Evolutionary conservation across 2,329 filamentous ascomycete species (phyloP), one percentile per base, ranked within the genome.

Genomic region (Claviceps fusiformis): DNA sequence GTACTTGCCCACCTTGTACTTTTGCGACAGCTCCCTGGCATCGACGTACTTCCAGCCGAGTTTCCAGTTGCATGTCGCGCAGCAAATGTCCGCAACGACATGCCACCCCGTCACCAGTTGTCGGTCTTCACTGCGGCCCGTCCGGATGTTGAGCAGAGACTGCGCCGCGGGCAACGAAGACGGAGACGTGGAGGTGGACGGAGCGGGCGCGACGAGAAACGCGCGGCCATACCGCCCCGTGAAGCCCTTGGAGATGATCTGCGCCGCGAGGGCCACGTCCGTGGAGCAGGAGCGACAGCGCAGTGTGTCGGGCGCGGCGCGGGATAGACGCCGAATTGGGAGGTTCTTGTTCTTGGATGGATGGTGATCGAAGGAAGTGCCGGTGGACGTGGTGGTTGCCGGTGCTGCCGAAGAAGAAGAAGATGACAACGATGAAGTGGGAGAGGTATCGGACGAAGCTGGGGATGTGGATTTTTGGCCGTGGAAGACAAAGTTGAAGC

Each of bases 1-100:
- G 64, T 80, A 86, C 66, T 85, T 86, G 60, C 82, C 82, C 52
- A 85, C 73, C 67, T 86, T 86, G 72, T 86, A 86, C 63, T 74
- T 76, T 65, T 86, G 83, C 50, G 72, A 68, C 55, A 70, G 62
- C 60, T 85, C 79, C 57, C 74, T 75, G 1, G 82, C 82, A 64
- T 83, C 79, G 47, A 85, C 73, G 62, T 86, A 86, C 66, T 85
- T 85, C 83, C 83, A 86, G 19, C 83, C 83, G 9, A 86, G 64
- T 61, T 79, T 79, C 53, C 70, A 71, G 31, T 70, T 68, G 66
- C 83, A 86, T 31, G 76, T 70, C 10, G 65, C 64, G 62, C 83
- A 86, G 50, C 66, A 72, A 51, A 85, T 82, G 67, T 86, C 82
- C 3, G 82, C 79, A 7, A 86, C 82, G 6, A 80, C 73, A 66